phyloP scores from a whole-genome alignment of 2,329 filamentous ascomycete genomes.

The Ophiocordyceps camponoti-rufipedis region DNA sequence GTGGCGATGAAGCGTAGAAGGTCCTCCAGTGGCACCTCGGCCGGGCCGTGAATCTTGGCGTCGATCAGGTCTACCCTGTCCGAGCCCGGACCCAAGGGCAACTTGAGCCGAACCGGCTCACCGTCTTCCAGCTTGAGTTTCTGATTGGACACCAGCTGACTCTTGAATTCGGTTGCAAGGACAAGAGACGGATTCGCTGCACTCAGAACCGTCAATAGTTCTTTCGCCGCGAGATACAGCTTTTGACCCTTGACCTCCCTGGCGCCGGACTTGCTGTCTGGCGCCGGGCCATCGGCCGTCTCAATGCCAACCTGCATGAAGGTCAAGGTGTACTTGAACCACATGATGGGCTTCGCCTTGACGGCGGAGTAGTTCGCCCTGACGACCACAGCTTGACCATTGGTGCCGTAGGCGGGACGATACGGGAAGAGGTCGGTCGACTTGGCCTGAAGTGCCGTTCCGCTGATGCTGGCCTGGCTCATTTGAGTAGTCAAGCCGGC shows the following conservation, averaged over 20 bases:
- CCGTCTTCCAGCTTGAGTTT: conserved; percentile 14
- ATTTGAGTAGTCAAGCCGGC: conserved; percentile 16
- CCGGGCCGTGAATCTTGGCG: conserved; percentile 23
- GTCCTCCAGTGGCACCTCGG: conserved; percentile 17
- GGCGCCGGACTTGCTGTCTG: conserved; percentile 2
- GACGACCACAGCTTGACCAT: conserved; percentile 22
- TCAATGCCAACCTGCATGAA: conserved; percentile 10
- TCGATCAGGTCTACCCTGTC: conserved; percentile 15
- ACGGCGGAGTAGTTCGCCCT: conserved; percentile 38
- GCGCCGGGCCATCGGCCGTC: neutral
- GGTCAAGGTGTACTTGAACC: conserved; percentile 28
- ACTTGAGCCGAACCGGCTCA: conserved; percentile 15
- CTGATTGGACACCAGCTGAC: conserved; percentile 22
- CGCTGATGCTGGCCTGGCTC: conserved; percentile 13
- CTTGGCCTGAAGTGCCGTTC: neutral
- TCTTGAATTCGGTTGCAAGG: conserved; percentile 32
- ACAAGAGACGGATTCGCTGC: conserved; percentile 11
- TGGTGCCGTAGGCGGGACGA: conserved; percentile 29
- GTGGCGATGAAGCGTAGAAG: conserved; percentile 26
- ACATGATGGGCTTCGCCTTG: conserved; percentile 13
- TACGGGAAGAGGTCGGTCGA: conserved; percentile 18
- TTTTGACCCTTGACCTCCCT: conserved; percentile 23
- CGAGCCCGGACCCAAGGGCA: conserved; percentile 14
- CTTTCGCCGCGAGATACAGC: conserved; percentile 21
- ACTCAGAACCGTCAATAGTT: conserved; percentile 17